Conservation (phyloP, 306 rosid genomes). For the Morella rubra region DNA sequence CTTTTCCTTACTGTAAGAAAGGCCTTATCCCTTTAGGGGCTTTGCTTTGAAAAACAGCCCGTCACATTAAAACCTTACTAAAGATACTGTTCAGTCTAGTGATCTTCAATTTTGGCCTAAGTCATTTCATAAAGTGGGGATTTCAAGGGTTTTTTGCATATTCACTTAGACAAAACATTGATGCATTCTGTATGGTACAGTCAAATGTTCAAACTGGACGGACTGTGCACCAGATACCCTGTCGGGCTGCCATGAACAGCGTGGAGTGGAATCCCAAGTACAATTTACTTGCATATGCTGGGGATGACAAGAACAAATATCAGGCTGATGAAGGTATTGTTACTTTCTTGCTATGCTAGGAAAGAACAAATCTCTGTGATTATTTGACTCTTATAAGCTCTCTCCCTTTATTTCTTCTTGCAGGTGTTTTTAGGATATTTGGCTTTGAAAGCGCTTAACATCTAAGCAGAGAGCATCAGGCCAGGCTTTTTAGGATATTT, state of each 20-base stretch:
- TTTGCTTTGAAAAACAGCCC: background rate
- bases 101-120: background rate
- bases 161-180: background rate
- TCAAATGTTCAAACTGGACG: slow-evolving; percentile 75
- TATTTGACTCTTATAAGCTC: no score
- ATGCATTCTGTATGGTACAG: slow-evolving; percentile 39
- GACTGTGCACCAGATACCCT: slow-evolving; percentile 88
- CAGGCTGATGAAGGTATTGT: no score
- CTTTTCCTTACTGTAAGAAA: background rate
- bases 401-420: slow-evolving; percentile 27
- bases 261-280: slow-evolving; percentile 96
- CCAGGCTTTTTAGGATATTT: background rate
- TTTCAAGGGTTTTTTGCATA: background rate
- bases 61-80: background rate
- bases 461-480: no score
- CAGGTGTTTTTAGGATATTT: slow-evolving; percentile 90
- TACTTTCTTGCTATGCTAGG: no score
- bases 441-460: slow-evolving; percentile 72
- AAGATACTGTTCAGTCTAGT: background rate
- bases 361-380: no score
- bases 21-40: background rate
- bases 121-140: background rate
- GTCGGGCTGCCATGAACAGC: slow-evolving; percentile 97
- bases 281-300: no score
- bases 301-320: no score